Conservation (phyloP, 495 filamentous ascomycete species). For the Lophium mytilinum region DNA sequence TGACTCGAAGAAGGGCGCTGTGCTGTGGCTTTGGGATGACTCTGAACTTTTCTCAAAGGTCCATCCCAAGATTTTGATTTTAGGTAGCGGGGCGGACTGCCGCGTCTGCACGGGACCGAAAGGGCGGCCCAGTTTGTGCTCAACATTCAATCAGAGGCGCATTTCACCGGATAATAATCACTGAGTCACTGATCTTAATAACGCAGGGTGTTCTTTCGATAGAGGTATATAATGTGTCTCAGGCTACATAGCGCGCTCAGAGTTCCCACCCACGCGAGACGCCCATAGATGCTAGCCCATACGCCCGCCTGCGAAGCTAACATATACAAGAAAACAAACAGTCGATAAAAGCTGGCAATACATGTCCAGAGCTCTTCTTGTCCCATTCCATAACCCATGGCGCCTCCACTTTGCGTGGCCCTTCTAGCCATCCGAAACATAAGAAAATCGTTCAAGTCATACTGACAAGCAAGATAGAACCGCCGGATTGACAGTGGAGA, state of each 20-base stretch:
- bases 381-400: background rate
- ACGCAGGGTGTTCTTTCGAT: too few relatives aligned
- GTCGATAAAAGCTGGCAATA: background rate
- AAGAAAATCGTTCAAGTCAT: conserved; percentile 12
- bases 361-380: too few relatives aligned
- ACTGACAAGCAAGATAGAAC: background rate
- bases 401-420: conserved; percentile 7
- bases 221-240: too few relatives aligned
- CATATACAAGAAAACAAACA: background rate
- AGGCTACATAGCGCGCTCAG: too few relatives aligned
- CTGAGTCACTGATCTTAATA: too few relatives aligned
- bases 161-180: too few relatives aligned
- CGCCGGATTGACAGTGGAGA: background rate
- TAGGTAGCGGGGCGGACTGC: too few relatives aligned
- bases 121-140: too few relatives aligned
- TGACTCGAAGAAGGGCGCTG: background rate
- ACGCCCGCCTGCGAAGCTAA: background rate
- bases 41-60: background rate
- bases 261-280: too few relatives aligned
- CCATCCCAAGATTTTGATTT: background rate
- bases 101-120: too few relatives aligned
- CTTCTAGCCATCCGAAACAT: conserved; percentile 13
- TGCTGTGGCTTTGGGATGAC: background rate
- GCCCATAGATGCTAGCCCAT: too few relatives aligned
- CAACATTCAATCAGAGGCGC: too few relatives aligned